Evolutionary conservation across 2,329 filamentous ascomycete species (phyloP).

Genomic region (Penicillium sp.): DNA sequence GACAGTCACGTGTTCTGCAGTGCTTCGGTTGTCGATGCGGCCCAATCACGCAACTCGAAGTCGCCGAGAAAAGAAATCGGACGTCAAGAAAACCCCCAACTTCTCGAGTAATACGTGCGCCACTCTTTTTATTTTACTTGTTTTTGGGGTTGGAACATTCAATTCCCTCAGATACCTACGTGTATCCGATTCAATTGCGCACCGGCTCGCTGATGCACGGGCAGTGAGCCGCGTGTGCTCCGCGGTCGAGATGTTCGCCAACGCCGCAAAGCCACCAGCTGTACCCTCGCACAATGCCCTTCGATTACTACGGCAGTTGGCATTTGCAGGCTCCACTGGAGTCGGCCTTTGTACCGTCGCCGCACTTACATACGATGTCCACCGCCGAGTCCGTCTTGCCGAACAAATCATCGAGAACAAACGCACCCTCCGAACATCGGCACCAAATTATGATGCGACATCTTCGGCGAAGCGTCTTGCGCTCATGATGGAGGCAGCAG

Average conservation of each 20-base stretch:
- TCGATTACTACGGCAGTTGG: slow-evolving; percentile 35
- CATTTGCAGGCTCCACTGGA: slow-evolving; percentile 35
- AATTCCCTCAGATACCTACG: not conserved
- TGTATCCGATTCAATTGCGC: not conserved
- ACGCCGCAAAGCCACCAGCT: slow-evolving; percentile 27
- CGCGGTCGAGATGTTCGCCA: slow-evolving; percentile 32
- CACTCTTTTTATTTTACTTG: not conserved
- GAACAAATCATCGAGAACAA: slow-evolving; percentile 44
- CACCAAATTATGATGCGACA: slow-evolving; percentile 40
- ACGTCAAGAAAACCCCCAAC: too few relatives aligned
- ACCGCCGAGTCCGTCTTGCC: slow-evolving; percentile 37
- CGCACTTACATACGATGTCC: slow-evolving; percentile 40
- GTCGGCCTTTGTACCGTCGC: slow-evolving; percentile 40
- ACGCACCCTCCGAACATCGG: slow-evolving; percentile 37
- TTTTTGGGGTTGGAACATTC: not conserved
- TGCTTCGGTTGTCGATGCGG: slow-evolving; percentile 7
- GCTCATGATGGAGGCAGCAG: slow-evolving; percentile 42
- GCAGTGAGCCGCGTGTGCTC: slow-evolving; percentile 22
- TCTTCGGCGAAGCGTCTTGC: slow-evolving; percentile 34
- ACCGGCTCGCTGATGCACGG: slow-evolving; percentile 14
- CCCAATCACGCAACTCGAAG: slow-evolving; percentile 13
- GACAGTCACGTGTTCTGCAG: not conserved
- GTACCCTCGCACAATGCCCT: slow-evolving; percentile 44
- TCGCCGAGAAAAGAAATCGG: slow-evolving; percentile 18
- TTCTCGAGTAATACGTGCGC: not conserved